phyloP scores from a whole-genome alignment of 129 eudicot species.

The Flaveria trinervia region DNA sequence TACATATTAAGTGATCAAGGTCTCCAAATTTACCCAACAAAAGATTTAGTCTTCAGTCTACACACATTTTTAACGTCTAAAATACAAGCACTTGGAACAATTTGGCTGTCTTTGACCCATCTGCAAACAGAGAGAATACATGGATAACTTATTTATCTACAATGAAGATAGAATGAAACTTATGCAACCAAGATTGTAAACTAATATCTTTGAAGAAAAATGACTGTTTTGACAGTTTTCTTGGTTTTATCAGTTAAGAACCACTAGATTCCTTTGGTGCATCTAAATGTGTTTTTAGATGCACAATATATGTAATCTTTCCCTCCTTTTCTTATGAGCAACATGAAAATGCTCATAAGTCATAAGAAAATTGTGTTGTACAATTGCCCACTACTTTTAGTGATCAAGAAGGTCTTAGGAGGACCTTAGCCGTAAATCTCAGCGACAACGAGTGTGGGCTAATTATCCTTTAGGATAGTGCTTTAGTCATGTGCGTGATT shows the following conservation, averaged over 20 bases:
- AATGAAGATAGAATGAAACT: conserved; percentile 15
- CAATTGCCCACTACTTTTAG: background rate
- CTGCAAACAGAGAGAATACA: conserved; percentile 13
- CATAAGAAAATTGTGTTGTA: background rate
- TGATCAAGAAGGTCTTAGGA: background rate
- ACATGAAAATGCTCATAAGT: background rate
- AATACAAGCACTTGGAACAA: background rate
- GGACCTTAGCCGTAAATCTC: too few species aligned
- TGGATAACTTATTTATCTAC: conserved; percentile 2
- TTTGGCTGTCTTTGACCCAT: background rate
- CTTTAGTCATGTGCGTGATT: background rate
- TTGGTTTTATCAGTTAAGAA: background rate
- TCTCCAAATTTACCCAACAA: conserved; percentile 12
- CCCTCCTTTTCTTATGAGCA: background rate
- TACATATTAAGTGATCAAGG: conserved; percentile 8
- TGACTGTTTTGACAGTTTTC: background rate
- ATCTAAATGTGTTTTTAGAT: background rate
- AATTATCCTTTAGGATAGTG: background rate
- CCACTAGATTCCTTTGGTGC: background rate
- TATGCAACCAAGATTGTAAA: background rate
- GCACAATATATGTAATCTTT: background rate
- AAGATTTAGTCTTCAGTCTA: conserved; percentile 20
- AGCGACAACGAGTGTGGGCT: background rate
- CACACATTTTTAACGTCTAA: background rate
- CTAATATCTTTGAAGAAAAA: background rate